phyloP scores from a whole-genome alignment of 1,284 basidiomycete species.

The Leccinum griseonigrum region DNA sequence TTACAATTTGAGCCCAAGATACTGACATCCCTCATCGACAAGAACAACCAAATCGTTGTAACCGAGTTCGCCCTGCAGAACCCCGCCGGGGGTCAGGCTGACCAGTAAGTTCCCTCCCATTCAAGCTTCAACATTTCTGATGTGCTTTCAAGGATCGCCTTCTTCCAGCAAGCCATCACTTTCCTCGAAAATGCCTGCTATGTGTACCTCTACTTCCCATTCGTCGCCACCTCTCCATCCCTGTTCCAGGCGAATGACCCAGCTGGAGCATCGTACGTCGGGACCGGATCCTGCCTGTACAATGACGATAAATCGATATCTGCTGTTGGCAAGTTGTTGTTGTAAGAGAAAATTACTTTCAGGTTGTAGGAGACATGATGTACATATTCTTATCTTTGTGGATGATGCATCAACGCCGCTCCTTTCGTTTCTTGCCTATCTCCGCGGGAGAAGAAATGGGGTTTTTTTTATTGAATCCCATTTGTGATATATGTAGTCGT shows the following conservation, averaged over 20 bases:
- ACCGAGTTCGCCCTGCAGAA: conserved; percentile 34
- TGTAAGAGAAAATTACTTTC: neutral
- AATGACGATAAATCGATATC: neutral
- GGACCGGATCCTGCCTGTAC: neutral
- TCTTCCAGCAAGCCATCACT: conserved; percentile 32
- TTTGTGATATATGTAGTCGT: neutral
- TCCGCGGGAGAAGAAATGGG: neutral
- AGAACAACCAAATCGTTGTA: conserved; percentile 24
- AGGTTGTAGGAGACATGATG: neutral
- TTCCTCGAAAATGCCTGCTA: conserved; percentile 33
- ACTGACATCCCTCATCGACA: conserved; percentile 5
- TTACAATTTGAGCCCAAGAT: neutral
- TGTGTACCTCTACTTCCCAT: conserved; percentile 38
- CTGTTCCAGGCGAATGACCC: conserved; percentile 19
- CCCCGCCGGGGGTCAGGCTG: conserved; percentile 32
- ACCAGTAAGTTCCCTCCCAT: conserved; percentile 26
- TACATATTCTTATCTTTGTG: neutral
- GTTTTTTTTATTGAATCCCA: too few species aligned
- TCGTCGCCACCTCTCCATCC: conserved; percentile 30
- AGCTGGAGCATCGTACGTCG: conserved; percentile 4
- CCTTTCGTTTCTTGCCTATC: neutral
- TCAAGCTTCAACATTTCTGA: conserved; percentile 4
- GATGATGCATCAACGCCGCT: neutral
- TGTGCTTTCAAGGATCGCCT: conserved; percentile 22
- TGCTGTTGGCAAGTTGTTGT: neutral